These are phyloP conservation scores for Botrytis fabae DNA, from an alignment of 2,329 filamentous ascomycete genomes.

Conservation along the genomic window DNA sequence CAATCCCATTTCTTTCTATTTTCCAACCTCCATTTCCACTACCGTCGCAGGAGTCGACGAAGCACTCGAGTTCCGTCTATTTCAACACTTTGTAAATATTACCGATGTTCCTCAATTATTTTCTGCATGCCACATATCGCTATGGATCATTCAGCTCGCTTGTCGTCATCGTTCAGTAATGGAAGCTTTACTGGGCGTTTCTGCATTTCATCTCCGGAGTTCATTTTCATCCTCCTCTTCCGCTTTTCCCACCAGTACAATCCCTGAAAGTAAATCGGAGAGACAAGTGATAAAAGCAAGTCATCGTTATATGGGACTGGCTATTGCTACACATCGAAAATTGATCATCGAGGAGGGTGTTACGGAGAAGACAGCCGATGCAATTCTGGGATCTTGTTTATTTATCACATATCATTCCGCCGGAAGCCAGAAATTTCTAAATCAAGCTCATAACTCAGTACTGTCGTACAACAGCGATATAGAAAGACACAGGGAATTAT, in stretches of 20 bases:
- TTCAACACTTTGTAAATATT: constrained; percentile 10
- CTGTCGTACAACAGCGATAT: too few relatives aligned
- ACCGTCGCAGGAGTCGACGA: background rate
- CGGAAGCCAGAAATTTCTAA: background rate
- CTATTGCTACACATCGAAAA: background rate
- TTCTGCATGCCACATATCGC: background rate
- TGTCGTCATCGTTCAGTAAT: constrained; percentile 7
- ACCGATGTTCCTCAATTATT: background rate
- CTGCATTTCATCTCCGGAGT: constrained; percentile 8
- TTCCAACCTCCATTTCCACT: background rate
- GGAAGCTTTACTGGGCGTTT: constrained; percentile 6
- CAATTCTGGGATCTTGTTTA: constrained; percentile 1
- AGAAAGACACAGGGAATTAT: background rate
- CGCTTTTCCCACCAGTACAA: background rate
- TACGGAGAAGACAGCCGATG: constrained; percentile 6
- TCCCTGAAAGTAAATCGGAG: background rate
- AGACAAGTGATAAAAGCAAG: constrained; percentile 2
- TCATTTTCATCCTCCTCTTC: constrained; percentile 8
- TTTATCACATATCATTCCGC: constrained; percentile 9
- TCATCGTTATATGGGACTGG: constrained; percentile 8
- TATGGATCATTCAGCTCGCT: background rate
- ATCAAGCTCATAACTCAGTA: background rate
- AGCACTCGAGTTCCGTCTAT: background rate
- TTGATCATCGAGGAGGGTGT: background rate
- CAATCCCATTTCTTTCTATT: background rate